Evolutionary conservation across 228 moss, liverwort and hornwort genomes (phyloP).

Genomic region (Sphagnum fallax): DNA sequence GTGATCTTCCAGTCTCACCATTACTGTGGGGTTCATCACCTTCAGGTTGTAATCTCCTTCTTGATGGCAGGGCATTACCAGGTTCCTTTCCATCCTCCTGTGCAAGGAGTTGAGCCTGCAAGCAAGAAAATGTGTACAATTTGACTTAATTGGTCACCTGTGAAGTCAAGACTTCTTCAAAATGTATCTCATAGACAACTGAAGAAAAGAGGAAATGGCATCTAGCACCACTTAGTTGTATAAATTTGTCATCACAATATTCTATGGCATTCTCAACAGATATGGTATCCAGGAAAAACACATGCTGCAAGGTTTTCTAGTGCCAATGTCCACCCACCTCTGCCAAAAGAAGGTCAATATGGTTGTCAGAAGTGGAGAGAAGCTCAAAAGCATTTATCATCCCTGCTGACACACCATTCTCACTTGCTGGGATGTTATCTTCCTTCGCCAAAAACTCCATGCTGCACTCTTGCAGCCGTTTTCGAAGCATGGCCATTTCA

Average conservation of each 20-base stretch:
- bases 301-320: too few species aligned
- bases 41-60: conserved; percentile 21
- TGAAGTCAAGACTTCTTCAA: too few species aligned
- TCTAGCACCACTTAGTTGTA: too few species aligned
- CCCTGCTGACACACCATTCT: conserved; percentile 21
- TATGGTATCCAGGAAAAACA: too few species aligned
- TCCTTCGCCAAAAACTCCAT: conserved; percentile 68
- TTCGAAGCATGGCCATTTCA: conserved; percentile 68
- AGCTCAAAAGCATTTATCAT: conserved; percentile 57
- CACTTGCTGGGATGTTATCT: conserved; percentile 30
- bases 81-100: conserved; percentile 51
- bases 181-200: too few species aligned
- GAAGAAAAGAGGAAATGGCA: too few species aligned
- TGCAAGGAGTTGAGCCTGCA: conserved; percentile 80
- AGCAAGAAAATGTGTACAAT: background rate
- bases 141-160: too few species aligned
- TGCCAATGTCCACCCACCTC: conserved; percentile 38
- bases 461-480: conserved; percentile 77
- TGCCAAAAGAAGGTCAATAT: conserved; percentile 85
- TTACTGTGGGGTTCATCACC: conserved; percentile 4
- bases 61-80: conserved; percentile 25
- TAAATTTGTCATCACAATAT: too few species aligned
- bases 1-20: conserved; percentile 34
- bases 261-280: too few species aligned
- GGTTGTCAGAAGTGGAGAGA: conserved; percentile 75